phyloP scores from a whole-genome alignment of 768 basidiomycete genomes.

The Inosperma sp. region DNA sequence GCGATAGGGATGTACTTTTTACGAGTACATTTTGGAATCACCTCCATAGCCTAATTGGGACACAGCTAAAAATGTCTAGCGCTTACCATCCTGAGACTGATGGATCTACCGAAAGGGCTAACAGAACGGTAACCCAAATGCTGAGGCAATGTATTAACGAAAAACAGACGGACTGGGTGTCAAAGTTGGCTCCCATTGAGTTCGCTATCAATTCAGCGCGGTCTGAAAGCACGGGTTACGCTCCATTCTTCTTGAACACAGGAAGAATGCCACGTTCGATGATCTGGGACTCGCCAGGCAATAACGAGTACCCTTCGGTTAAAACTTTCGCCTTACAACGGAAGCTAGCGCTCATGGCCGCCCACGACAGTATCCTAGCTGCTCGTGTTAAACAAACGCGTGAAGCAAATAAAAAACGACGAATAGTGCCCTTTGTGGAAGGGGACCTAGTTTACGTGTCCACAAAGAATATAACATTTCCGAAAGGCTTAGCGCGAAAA shows the following conservation, averaged over 20 bases:
- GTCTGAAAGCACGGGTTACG: background rate
- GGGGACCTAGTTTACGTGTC: conserved; percentile 16
- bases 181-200: background rate
- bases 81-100: conserved; percentile 39
- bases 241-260: conserved; percentile 1
- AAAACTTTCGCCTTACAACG: conserved; percentile 11
- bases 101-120: conserved; percentile 25
- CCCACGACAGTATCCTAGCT: conserved; percentile 28
- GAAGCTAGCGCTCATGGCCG: conserved; percentile 23
- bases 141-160: background rate
- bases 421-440: conserved; percentile 4
- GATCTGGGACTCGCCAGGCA: too few relatives aligned
- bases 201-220: background rate
- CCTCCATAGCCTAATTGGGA: conserved; percentile 21
- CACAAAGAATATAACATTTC: conserved; percentile 14
- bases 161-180: background rate
- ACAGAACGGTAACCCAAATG: conserved; percentile 21
- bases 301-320: conserved; percentile 20
- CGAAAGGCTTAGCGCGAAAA: conserved; percentile 17
- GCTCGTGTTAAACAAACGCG: conserved; percentile 28
- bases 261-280: background rate
- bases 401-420: conserved; percentile 21
- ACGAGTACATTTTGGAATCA: conserved; percentile 29
- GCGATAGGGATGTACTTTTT: conserved; percentile 28
- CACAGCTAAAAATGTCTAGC: conserved; percentile 27